phyloP scores from a whole-genome alignment of 2,329 filamentous ascomycete genomes.

The Aspergillus sergii region DNA sequence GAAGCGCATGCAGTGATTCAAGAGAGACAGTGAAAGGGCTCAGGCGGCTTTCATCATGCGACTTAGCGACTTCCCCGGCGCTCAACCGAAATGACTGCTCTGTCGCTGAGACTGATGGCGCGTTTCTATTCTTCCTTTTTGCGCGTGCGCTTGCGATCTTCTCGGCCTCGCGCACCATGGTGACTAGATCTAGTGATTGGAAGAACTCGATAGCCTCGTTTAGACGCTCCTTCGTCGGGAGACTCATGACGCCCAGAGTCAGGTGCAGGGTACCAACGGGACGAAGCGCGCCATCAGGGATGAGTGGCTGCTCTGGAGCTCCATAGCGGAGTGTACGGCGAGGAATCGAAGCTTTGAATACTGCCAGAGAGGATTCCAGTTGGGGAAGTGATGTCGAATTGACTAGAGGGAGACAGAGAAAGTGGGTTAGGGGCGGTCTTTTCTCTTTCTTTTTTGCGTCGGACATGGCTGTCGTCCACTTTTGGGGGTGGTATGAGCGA shows the following conservation, averaged over 20 bases:
- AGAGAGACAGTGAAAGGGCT: slow-evolving; percentile 48
- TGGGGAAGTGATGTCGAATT: slow-evolving; percentile 63
- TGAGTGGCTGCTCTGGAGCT: slow-evolving; percentile 30
- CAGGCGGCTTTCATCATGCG: neutral
- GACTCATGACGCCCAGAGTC: slow-evolving; percentile 83
- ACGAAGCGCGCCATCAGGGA: slow-evolving; percentile 70
- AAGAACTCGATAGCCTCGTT: slow-evolving; percentile 51
- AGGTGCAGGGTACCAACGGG: slow-evolving; percentile 81
- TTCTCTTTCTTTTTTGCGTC: slow-evolving; percentile 21
- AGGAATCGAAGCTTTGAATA: slow-evolving; percentile 63
- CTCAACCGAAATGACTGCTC: neutral
- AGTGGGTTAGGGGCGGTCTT: slow-evolving; percentile 46
- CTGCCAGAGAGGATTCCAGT: slow-evolving; percentile 62
- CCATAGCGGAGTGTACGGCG: slow-evolving; percentile 9
- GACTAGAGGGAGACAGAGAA: slow-evolving; percentile 61
- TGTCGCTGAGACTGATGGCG: neutral
- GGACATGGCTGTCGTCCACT: slow-evolving; percentile 11
- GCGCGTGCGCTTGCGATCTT: slow-evolving; percentile 21
- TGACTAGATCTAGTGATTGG: slow-evolving; percentile 46
- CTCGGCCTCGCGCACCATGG: slow-evolving; percentile 39
- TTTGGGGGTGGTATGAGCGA: slow-evolving; percentile 8
- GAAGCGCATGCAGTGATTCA: slow-evolving; percentile 43
- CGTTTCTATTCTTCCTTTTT: neutral
- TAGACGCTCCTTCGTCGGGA: slow-evolving; percentile 56
- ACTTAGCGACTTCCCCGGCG: neutral